Base-by-base conservation (phyloP, 495 filamentous ascomycete species). In the Lasiosphaeriaceae sp. region DNA sequence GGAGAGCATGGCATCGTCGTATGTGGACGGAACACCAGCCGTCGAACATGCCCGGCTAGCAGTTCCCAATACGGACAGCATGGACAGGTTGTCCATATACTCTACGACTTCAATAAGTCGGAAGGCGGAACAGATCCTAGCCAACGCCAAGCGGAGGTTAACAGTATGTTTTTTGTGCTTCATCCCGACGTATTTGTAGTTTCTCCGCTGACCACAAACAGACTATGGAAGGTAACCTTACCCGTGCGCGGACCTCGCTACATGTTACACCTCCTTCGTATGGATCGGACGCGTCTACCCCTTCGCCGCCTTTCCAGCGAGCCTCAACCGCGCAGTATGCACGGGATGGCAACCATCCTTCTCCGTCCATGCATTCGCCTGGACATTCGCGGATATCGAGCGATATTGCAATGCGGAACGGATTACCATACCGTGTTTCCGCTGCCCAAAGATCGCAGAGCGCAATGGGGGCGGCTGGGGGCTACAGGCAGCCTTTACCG, bases 161-260 rank as follows among this genome's bases (percentile, higher is more conserved):
- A 90, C 88, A 71, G 92, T 96, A 79, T 71, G 89, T 71, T 48
- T 52, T 5, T 52, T 23, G 21, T 21, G 22, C 29, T 22, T 19
- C 46, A 16, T 35, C 44, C 55, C 34, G 50, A 34, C 19, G 34
- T 50, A 12, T 14, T 43, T 16, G 12, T 31, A 31, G 26, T 9
- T 24, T 46, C 41, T 45, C 31, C 26, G 50, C 58, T 64, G 34
- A 66, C 29, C 6, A 12, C 3, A 6, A n/a, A 5, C 63, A 96
- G 92, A 85, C 90, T 17, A 95, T 96, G 90, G 92, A 96, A 71
- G 90, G 86, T 17, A 96, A 96, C 65, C 73, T 96, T 21, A 86
- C 78, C 50, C 84, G 90, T 31, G 92, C 91, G 20, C 84, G 92
- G 52, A 87, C 83, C 53, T 85, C 90, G 3, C 76, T 93, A 22